phyloP scores from a whole-genome alignment of 75 land plant genomes.

The Pinus albicaulis region DNA sequence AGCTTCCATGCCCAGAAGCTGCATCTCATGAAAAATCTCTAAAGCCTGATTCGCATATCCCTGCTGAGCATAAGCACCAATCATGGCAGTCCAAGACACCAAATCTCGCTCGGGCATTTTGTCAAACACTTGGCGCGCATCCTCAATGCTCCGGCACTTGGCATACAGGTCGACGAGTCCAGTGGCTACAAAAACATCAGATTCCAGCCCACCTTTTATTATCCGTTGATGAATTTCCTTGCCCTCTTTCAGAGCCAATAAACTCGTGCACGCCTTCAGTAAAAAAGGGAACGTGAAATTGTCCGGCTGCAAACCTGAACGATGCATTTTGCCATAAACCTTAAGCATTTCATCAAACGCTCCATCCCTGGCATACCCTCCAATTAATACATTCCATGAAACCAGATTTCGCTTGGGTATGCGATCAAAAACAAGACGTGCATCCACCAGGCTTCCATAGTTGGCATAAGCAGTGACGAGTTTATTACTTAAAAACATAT shows the following conservation, averaged over 20 bases:
- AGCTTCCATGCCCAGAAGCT: constrained; percentile 16
- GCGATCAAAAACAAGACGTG: constrained; percentile 63
- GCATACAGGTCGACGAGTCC: constrained; percentile 55
- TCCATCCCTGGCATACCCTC: constrained; percentile 54
- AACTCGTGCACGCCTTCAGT: constrained; percentile 55
- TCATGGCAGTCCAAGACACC: constrained; percentile 78
- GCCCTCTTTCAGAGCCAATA: constrained; percentile 39
- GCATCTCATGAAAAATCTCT: constrained; percentile 36
- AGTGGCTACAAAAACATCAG: constrained; percentile 36
- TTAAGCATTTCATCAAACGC: constrained; percentile 55
- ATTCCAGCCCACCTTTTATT: constrained; percentile 26
- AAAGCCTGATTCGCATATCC: constrained; percentile 15
- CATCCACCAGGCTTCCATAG: constrained; percentile 24
- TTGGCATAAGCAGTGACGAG: constrained; percentile 41
- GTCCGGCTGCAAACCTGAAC: constrained; percentile 56
- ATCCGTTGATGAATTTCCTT: constrained; percentile 63
- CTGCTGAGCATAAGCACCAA: constrained; percentile 41
- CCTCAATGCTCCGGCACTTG: constrained; percentile 17
- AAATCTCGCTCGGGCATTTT: constrained; percentile 49
- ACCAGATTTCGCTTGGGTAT: constrained; percentile 34
- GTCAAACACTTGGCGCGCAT: constrained; percentile 45
- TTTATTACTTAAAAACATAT: constrained; percentile 35
- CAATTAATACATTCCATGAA: constrained; percentile 62
- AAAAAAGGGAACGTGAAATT: constrained; percentile 52
- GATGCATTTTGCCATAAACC: constrained; percentile 59